A percentile compares a stretch with the other conserved stretches of the same genome.
Conservation (phyloP, 176 grass and related monocot genomes). For the Triticum aestivum region IWGSC_CS_RefSeq_v2.1 NC_057794.1:573351349-573351848, state of each 20-base stretch:
- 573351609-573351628: neutral
- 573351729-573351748: no score
- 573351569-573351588: neutral
- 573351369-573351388: neutral
- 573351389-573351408: neutral
- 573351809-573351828: neutral
- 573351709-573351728: neutral
- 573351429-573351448: neutral
- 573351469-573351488: neutral
- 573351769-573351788: neutral
- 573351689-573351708: neutral
- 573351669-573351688: neutral
- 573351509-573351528: neutral
- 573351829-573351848: neutral
- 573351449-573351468: neutral
- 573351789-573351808: neutral
- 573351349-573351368: neutral
- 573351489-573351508: neutral
- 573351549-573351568: neutral
- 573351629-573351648: neutral
- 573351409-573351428: no score
- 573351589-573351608: neutral
- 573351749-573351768: no score
- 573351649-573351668: neutral
- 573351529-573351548: neutral